phyloP scores from a whole-genome alignment of 2,329 filamentous ascomycete genomes.

The Akanthomyces lecanii region DNA sequence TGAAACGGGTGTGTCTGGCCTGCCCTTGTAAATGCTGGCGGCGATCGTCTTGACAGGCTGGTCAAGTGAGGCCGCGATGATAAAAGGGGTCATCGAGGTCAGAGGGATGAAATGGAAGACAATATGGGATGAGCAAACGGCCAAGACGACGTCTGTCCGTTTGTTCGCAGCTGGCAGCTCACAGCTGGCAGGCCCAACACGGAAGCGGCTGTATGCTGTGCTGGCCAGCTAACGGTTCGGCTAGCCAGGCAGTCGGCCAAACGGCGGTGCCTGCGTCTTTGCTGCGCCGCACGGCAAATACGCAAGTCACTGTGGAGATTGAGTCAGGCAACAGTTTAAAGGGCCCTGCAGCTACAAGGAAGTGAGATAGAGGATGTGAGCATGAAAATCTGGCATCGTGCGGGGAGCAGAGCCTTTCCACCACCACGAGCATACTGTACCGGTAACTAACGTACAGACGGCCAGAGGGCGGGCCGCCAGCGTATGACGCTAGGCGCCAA shows the following conservation, averaged over 20 bases:
- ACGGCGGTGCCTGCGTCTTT: constrained; percentile 8
- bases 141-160: not conserved
- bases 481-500: constrained; percentile 9
- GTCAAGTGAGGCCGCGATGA: not conserved
- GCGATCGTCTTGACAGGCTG: not conserved
- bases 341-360: not conserved
- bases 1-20: constrained; percentile 8
- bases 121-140: not conserved
- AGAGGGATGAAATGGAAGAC: not conserved
- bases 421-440: not conserved
- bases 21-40: not conserved
- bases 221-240: not conserved
- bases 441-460: not conserved
- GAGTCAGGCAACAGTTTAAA: constrained; percentile 1
- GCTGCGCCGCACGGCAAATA: not conserved
- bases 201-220: not conserved
- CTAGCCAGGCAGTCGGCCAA: not conserved
- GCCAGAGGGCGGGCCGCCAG: not conserved
- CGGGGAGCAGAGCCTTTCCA: constrained; percentile 1
- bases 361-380: not conserved
- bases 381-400: constrained; percentile 1
- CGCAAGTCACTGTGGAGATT: constrained; percentile 6
- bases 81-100: not conserved
- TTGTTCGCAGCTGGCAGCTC: constrained; percentile 10
- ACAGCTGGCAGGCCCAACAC: constrained; percentile 1